phyloP scores from a whole-genome alignment of 1,139 yeast species.

The Diutina scorzettiae region DNA sequence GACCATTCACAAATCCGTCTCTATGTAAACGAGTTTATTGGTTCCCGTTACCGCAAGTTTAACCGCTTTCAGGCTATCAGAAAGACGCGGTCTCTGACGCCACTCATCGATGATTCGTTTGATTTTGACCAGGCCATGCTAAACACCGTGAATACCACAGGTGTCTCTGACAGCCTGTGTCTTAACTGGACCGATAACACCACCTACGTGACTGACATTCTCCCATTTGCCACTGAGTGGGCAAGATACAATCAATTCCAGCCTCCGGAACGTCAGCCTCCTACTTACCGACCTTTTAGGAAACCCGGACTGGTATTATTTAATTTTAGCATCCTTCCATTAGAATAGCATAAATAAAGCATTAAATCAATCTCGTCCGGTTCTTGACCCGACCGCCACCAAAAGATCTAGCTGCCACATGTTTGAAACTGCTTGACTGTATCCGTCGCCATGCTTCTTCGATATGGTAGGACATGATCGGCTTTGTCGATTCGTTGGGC shows the following conservation, averaged over 20 bases:
- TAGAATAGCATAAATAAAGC: background rate
- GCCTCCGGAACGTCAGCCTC: background rate
- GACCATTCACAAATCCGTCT: no score
- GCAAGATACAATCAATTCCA: background rate
- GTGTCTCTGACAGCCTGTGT: background rate
- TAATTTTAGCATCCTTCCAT: background rate
- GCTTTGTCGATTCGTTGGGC: constrained; percentile 80
- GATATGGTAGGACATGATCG: constrained; percentile 72
- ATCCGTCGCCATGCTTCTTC: constrained; percentile 86
- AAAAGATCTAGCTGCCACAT: constrained; percentile 59
- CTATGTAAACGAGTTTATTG: background rate
- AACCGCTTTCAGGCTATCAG: background rate
- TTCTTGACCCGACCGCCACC: constrained; percentile 56
- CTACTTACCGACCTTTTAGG: background rate
- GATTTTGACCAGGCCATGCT: background rate
- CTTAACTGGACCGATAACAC: background rate
- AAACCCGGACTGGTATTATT: background rate
- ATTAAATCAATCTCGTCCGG: constrained; percentile 28
- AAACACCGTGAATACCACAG: background rate
- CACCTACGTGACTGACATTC: background rate
- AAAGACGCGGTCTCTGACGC: constrained; percentile 1
- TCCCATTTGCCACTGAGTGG: constrained; percentile 1
- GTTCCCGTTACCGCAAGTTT: background rate
- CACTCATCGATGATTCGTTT: background rate
- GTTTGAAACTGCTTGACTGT: constrained; percentile 50